Conservation (phyloP, 768 basidiomycete species). For the Boletus rubroflammeus region DNA sequence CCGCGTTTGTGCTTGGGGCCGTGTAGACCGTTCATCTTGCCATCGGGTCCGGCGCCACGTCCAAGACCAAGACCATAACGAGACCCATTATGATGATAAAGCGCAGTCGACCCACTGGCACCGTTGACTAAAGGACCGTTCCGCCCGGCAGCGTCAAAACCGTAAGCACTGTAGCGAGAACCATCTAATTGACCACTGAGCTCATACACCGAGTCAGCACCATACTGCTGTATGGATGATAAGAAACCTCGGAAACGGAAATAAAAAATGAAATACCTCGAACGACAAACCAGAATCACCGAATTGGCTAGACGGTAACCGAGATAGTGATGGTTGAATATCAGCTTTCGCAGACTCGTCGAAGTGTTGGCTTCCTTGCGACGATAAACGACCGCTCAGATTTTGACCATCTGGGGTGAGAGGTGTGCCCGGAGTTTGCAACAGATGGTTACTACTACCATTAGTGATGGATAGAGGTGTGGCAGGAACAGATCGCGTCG, state of each 20-base stretch:
- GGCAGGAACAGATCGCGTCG: slow-evolving; percentile 79
- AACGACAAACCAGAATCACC: slow-evolving; percentile 53
- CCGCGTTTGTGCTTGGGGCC: slow-evolving; percentile 94
- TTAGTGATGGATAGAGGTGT: slow-evolving; percentile 64
- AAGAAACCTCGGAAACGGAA: slow-evolving; percentile 6
- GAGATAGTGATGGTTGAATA: slow-evolving; percentile 69
- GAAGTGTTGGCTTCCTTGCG: slow-evolving; percentile 41
- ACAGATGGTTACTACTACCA: slow-evolving; percentile 42
- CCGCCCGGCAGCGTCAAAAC: slow-evolving; percentile 49
- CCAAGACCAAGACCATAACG: slow-evolving; percentile 71
- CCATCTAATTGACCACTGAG: slow-evolving; percentile 49
- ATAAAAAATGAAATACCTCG: slow-evolving; percentile 40
- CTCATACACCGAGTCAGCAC: slow-evolving; percentile 49
- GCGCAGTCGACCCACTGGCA: slow-evolving; percentile 63
- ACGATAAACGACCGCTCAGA: slow-evolving; percentile 61
- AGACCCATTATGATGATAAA: slow-evolving; percentile 74
- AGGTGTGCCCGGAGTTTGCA: slow-evolving; percentile 65
- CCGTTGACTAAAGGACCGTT: slow-evolving; percentile 33
- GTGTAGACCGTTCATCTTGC: slow-evolving; percentile 86
- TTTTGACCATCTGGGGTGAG: slow-evolving; percentile 56
- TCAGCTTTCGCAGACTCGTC: slow-evolving; percentile 53
- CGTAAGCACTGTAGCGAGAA: slow-evolving; percentile 54
- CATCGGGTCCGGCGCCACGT: slow-evolving; percentile 53
- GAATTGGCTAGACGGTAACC: slow-evolving; percentile 57
- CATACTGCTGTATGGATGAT: slow-evolving; percentile 44